These are phyloP conservation scores for Xenoacremonium recifei DNA, from an alignment of 2,329 filamentous ascomycete genomes.

Conservation along the genomic window DNA sequence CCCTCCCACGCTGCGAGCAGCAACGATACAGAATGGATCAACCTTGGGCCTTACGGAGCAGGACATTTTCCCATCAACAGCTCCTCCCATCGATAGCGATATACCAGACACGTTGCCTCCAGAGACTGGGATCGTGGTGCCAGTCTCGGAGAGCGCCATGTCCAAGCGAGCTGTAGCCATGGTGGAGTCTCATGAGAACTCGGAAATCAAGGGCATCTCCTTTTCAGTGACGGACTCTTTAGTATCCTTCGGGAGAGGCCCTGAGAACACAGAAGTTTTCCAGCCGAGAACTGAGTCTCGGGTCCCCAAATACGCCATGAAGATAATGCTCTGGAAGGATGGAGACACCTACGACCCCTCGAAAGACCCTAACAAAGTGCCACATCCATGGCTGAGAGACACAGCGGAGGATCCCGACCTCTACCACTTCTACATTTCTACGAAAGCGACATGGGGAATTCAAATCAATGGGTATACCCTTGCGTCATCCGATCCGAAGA, in stretches of 20 bases:
- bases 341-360: conserved; percentile 63
- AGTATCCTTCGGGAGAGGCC: conserved; percentile 75
- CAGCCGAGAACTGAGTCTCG: conserved; percentile 61
- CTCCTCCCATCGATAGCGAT: conserved; percentile 23
- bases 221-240: conserved; percentile 66
- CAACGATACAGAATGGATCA: conserved; percentile 11
- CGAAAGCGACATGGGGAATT: conserved; percentile 75
- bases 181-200: conserved; percentile 64
- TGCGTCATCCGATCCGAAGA: conserved; percentile 52
- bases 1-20: conserved; percentile 38
- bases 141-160: conserved; percentile 29
- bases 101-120: conserved; percentile 37
- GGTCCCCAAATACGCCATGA: conserved; percentile 80
- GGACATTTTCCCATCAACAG: conserved; percentile 31
- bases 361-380: conserved; percentile 52
- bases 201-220: conserved; percentile 60
- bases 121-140: conserved; percentile 35
- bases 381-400: conserved; percentile 43
- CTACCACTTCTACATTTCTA: conserved; percentile 72
- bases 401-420: conserved; percentile 44
- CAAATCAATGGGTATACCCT: conserved; percentile 72
- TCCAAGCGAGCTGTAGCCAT: conserved; percentile 57
- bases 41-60: conserved; percentile 23
- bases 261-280: conserved; percentile 67
- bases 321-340: conserved; percentile 71